Evolutionary conservation across 2,329 filamentous ascomycete species (phyloP).

Genomic region (Alternaria incomplexa): DNA sequence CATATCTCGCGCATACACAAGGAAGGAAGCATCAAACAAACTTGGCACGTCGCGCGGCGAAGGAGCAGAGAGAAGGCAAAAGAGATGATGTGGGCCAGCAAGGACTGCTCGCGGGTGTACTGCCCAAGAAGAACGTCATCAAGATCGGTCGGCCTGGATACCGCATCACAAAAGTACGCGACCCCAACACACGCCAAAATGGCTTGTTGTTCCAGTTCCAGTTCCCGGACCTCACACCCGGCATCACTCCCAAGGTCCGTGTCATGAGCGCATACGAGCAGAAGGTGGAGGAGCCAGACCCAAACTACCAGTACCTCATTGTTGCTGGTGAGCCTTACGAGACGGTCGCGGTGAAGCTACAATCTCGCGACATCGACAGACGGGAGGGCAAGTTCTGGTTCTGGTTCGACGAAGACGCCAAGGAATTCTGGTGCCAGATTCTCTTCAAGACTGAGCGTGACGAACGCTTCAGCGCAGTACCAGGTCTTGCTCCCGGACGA

Average conservation of each 20-base stretch:
- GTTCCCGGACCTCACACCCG: slow-evolving; percentile 85
- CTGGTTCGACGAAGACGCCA: slow-evolving; percentile 94
- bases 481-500: slow-evolving; percentile 63
- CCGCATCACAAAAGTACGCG: slow-evolving; percentile 95
- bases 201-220: slow-evolving; percentile 95
- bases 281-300: slow-evolving; percentile 89
- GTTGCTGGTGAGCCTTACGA: slow-evolving; percentile 98
- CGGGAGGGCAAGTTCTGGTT: slow-evolving; percentile 87
- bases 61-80: slow-evolving; percentile 89
- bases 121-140: slow-evolving; percentile 79
- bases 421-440: slow-evolving; percentile 97
- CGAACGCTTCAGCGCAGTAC: slow-evolving; percentile 77
- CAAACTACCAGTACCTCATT: slow-evolving; percentile 91
- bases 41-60: slow-evolving; percentile 90
- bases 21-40: slow-evolving; percentile 99
- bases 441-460: slow-evolving; percentile 99
- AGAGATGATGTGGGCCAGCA: slow-evolving; percentile 72
- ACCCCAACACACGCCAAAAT: slow-evolving; percentile 85
- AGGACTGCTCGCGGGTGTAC: slow-evolving; percentile 72
- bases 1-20: slow-evolving; percentile 97
- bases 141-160: slow-evolving; percentile 97
- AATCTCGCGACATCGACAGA: slow-evolving; percentile 89
- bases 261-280: slow-evolving; percentile 99
- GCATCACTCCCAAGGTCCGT: slow-evolving; percentile 79
- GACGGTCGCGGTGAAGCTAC: slow-evolving; percentile 95